Conservation (phyloP, 192 early-diverging fungal species). For the Backusella circina region DNA sequence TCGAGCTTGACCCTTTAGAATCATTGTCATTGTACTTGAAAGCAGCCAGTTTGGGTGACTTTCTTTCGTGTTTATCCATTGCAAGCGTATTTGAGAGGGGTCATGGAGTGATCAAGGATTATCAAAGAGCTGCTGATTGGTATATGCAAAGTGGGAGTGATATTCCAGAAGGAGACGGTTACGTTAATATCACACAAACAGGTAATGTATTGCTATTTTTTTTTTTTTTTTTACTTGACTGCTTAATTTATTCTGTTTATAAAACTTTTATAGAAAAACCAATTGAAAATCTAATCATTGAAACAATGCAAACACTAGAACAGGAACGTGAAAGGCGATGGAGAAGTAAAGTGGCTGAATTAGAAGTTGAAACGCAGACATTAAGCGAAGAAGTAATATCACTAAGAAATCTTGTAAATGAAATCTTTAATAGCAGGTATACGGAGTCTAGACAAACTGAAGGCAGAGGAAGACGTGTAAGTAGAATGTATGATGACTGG, state of each 20-base stretch:
- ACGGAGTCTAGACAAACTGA: background rate
- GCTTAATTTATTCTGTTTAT: background rate
- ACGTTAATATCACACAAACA: background rate
- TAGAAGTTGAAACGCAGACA: background rate
- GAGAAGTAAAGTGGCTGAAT: background rate
- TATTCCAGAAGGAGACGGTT: background rate
- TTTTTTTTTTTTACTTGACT: background rate
- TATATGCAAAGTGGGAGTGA: background rate
- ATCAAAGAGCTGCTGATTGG: background rate
- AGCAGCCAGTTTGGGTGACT: background rate
- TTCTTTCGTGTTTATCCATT: background rate
- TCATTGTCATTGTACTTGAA: background rate
- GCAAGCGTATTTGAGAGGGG: background rate
- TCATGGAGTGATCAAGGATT: background rate
- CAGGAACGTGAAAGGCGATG: background rate
- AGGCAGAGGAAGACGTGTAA: no score
- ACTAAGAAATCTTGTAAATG: background rate
- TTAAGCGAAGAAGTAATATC: no score
- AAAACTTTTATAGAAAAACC: background rate
- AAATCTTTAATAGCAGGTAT: background rate
- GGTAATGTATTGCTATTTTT: background rate
- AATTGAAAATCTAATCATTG: background rate
- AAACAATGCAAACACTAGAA: background rate
- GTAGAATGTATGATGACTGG: no score
- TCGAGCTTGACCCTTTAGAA: background rate